These are phyloP conservation scores for Ascosphaera aggregata DNA, from an alignment of 2,329 filamentous ascomycete species.

Conservation along the genomic window DNA sequence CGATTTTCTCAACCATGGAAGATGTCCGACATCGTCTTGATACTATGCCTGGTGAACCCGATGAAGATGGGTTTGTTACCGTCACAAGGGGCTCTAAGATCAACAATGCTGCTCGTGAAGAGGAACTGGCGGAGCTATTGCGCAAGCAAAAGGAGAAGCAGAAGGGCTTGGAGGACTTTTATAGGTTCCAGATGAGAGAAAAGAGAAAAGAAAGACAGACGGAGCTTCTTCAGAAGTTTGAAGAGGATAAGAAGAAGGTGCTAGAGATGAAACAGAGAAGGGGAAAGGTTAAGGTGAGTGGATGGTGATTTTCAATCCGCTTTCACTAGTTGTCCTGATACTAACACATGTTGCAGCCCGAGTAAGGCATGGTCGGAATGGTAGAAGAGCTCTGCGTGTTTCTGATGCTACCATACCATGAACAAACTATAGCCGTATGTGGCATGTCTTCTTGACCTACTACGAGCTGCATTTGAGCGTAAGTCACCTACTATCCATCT, in stretches of 20 bases:
- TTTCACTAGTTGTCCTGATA: background rate
- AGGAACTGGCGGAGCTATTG: constrained; percentile 39
- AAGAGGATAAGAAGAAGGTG: constrained; percentile 51
- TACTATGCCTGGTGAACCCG: constrained; percentile 51
- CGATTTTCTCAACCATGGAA: constrained; percentile 44
- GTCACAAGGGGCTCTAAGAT: constrained; percentile 56
- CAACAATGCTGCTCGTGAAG: constrained; percentile 47
- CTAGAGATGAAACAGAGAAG: constrained; percentile 45
- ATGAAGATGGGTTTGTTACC: constrained; percentile 89
- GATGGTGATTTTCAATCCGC: background rate
- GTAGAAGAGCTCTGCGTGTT: too few relatives aligned
- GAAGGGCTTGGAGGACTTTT: constrained; percentile 48
- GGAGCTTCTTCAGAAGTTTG: constrained; percentile 46
- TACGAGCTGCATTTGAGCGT: too few relatives aligned
- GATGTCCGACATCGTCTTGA: constrained; percentile 39
- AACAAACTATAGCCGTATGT: too few relatives aligned
- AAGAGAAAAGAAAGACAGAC: constrained; percentile 52
- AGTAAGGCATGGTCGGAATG: constrained; percentile 2
- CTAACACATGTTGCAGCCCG: constrained; percentile 3
- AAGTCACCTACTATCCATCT: background rate
- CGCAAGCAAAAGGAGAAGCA: constrained; percentile 39
- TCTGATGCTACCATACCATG: background rate
- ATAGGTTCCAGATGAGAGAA: constrained; percentile 63
- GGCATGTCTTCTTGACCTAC: too few relatives aligned
- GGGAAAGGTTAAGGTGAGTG: constrained; percentile 31